A percentile compares a stretch with the other conserved stretches of the same genome.
These are phyloP conservation scores for Naganishia antarctica DNA, from an alignment of 768 basidiomycete genomes.

Conservation along the genomic window DNA sequence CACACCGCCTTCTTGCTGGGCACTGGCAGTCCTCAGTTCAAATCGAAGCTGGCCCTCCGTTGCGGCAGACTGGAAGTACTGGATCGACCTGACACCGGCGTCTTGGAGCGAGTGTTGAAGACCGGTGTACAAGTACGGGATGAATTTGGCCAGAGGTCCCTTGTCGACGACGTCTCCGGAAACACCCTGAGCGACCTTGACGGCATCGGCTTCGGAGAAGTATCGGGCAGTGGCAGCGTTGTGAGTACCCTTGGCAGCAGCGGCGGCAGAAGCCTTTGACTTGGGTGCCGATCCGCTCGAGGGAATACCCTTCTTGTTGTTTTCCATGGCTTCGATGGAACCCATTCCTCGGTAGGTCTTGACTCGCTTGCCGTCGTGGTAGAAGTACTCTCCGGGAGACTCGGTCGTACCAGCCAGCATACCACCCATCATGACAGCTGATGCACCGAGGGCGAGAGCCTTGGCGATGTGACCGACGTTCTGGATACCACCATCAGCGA, in stretches of 20 bases:
- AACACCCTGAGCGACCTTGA: constrained; percentile 83
- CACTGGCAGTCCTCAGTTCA: constrained; percentile 80
- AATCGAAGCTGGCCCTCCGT: constrained; percentile 68
- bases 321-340: constrained; percentile 59
- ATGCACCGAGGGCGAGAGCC: constrained; percentile 86
- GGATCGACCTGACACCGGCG: constrained; percentile 67
- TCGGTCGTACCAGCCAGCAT: constrained; percentile 92
- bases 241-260: constrained; percentile 53
- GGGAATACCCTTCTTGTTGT: constrained; percentile 52
- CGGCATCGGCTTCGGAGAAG: constrained; percentile 83
- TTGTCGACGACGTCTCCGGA: constrained; percentile 96
- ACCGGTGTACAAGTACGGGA: constrained; percentile 59
- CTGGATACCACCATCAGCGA: constrained; percentile 90
- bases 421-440: constrained; percentile 98
- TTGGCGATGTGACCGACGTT: constrained; percentile 98
- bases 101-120: constrained; percentile 91
- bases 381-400: constrained; percentile 98
- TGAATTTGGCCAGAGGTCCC: constrained; percentile 84
- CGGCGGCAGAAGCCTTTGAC: constrained; percentile 29
- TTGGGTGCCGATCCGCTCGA: constrained; percentile 28
- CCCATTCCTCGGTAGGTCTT: constrained; percentile 99
- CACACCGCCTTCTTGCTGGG: constrained; percentile 92
- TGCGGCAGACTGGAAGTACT: constrained; percentile 65
- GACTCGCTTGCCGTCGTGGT: constrained; percentile 96
- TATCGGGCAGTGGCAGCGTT: constrained; percentile 95